Conservation (phyloP, 2,329 filamentous ascomycete genomes). For the Aspergillus neoniger region DNA sequence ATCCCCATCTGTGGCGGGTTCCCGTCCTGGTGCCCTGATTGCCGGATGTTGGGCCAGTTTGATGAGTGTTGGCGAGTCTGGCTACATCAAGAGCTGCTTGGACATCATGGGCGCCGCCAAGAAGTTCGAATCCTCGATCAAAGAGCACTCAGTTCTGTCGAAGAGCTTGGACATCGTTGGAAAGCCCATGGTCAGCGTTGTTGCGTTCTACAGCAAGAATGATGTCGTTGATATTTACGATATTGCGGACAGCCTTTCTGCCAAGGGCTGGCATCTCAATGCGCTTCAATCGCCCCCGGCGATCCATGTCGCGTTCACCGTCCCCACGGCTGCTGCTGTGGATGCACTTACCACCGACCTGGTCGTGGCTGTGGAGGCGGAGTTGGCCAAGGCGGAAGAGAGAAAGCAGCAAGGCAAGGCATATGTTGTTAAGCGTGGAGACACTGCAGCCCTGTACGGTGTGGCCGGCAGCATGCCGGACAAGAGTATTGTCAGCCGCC, state of each 20-base stretch:
- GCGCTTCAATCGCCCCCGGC: constrained; percentile 88
- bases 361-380: constrained; percentile 59
- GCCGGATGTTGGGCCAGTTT: constrained; percentile 93
- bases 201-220: constrained; percentile 78
- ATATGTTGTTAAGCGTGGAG: constrained; percentile 56
- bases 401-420: constrained; percentile 62
- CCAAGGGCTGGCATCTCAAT: constrained; percentile 92
- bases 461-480: constrained; percentile 94
- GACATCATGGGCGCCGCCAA: constrained; percentile 86
- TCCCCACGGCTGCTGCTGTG: constrained; percentile 79
- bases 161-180: constrained; percentile 79
- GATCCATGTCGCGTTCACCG: constrained; percentile 89
- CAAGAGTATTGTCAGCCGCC: constrained; percentile 88
- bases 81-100: constrained; percentile 83
- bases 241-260: constrained; percentile 82
- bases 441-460: constrained; percentile 87
- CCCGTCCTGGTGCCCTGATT: constrained; percentile 88
- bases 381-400: constrained; percentile 78
- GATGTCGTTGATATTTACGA: constrained; percentile 84
- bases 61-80: constrained; percentile 82
- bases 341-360: constrained; percentile 76
- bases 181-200: constrained; percentile 82
- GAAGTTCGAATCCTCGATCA: constrained; percentile 75
- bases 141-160: constrained; percentile 66
- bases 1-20: constrained; percentile 87